A percentile compares a stretch with the other conserved stretches of the same genome.
These are phyloP conservation scores for Pachysolen tannophilus DNA, from an alignment of 805 yeast species.

Conservation along the genomic window DNA sequence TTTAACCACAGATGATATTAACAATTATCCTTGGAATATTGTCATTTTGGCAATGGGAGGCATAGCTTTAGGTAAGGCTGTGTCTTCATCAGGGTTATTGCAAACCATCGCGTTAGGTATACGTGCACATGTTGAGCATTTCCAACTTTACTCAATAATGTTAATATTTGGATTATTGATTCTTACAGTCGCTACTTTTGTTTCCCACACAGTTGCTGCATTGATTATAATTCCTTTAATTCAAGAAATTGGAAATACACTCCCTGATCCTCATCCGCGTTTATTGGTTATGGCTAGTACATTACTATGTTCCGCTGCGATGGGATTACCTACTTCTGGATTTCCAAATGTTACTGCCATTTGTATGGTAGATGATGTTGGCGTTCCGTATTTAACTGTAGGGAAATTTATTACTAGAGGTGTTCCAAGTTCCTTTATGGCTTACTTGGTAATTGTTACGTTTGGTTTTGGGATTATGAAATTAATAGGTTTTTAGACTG, in stretches of 20 bases:
- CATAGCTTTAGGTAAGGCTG: slow-evolving; percentile 90
- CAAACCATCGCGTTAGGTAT: slow-evolving; percentile 68
- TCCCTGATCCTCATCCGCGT: slow-evolving; percentile 79
- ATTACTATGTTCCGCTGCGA: slow-evolving; percentile 82
- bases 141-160: slow-evolving; percentile 67
- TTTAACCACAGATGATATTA: slow-evolving; percentile 82
- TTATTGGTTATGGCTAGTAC: slow-evolving; percentile 62
- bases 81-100: slow-evolving; percentile 81
- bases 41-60: slow-evolving; percentile 98
- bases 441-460: slow-evolving; percentile 65
- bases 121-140: slow-evolving; percentile 54
- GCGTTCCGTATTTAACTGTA: slow-evolving; percentile 83
- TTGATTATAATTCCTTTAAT: slow-evolving; percentile 86
- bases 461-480: slow-evolving; percentile 75
- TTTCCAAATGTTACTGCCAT: slow-evolving; percentile 98
- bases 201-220: slow-evolving; percentile 96
- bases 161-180: slow-evolving; percentile 77
- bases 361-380: slow-evolving; percentile 87
- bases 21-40: slow-evolving; percentile 95
- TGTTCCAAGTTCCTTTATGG: slow-evolving; percentile 75
- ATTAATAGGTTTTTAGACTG: slow-evolving; percentile 43
- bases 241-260: slow-evolving; percentile 74
- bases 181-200: slow-evolving; percentile 84
- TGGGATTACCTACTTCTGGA: slow-evolving; percentile 97
- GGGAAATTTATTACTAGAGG: slow-evolving; percentile 84